Evolutionary conservation across 2,329 filamentous ascomycete species (phyloP).

Genomic region (Coniochaeta pulveracea): DNA sequence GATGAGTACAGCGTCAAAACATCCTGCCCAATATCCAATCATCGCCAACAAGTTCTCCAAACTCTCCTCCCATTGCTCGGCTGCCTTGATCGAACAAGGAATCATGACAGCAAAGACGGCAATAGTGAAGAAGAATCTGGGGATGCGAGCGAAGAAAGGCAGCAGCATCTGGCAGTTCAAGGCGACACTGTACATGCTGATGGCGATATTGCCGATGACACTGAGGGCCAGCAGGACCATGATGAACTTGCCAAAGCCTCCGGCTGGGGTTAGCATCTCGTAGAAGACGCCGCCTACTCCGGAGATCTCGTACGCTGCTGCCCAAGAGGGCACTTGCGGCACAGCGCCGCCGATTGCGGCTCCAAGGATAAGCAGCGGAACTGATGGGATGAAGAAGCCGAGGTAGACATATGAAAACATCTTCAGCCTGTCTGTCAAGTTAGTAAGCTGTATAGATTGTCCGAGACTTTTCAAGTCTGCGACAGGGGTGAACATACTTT

Average conservation of each 20-base stretch:
- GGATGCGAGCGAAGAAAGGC: slow-evolving; percentile 42
- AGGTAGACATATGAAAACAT: slow-evolving; percentile 38
- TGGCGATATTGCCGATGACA: slow-evolving; percentile 30
- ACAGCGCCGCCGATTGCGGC: slow-evolving; percentile 39
- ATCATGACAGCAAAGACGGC: slow-evolving; percentile 48
- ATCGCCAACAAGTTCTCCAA: slow-evolving; percentile 45
- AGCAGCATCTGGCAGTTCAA: slow-evolving; percentile 41
- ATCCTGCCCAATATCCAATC: slow-evolving; percentile 48
- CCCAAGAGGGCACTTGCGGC: slow-evolving; percentile 29
- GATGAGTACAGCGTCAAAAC: slow-evolving; percentile 38
- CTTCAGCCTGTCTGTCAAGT: slow-evolving; percentile 15
- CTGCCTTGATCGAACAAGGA: slow-evolving; percentile 43
- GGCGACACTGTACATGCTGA: slow-evolving; percentile 25
- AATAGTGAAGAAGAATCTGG: slow-evolving; percentile 45
- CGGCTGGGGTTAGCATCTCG: slow-evolving; percentile 32
- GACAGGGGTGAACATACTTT: slow-evolving; percentile 17
- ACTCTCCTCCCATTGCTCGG: slow-evolving; percentile 43
- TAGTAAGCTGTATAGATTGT: not conserved
- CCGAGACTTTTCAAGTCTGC: not conserved
- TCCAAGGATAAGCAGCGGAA: slow-evolving; percentile 35
- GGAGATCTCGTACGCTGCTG: slow-evolving; percentile 25
- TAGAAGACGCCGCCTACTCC: slow-evolving; percentile 32
- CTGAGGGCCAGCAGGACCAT: slow-evolving; percentile 31
- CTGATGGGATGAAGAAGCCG: slow-evolving; percentile 36
- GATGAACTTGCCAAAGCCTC: slow-evolving; percentile 34